A percentile compares a stretch with the other conserved stretches of the same genome.
phyloP scores from a whole-genome alignment of 768 basidiomycete genomes.

The Mycena rosella region DNA sequence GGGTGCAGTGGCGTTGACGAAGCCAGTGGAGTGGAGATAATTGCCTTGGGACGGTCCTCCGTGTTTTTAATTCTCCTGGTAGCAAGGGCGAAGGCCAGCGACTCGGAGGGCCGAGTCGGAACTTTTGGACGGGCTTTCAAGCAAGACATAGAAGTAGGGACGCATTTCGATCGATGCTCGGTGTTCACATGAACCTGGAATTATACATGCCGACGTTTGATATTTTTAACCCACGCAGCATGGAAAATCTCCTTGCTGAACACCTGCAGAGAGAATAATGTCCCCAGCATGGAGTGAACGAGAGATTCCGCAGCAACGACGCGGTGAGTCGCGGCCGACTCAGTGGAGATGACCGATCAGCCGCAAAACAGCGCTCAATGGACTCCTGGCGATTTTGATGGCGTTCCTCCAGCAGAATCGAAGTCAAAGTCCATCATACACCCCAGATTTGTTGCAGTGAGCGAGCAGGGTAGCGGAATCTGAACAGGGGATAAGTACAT shows the following conservation, averaged over 20 bases:
- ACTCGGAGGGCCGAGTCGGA: neutral
- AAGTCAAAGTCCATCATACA: too few species aligned
- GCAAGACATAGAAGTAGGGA: neutral
- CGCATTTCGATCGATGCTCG: neutral
- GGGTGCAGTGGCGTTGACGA: neutral
- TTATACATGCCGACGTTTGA: neutral
- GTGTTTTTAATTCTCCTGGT: neutral
- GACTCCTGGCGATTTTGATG: too few species aligned
- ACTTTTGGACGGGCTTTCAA: neutral
- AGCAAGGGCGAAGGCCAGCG: neutral
- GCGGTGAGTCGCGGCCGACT: too few species aligned
- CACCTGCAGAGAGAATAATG: conserved; percentile 9
- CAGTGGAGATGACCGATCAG: too few species aligned
- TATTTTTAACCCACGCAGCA: conserved; percentile 22
- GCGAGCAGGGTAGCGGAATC: neutral
- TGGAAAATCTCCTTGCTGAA: neutral
- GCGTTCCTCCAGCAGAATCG: too few species aligned
- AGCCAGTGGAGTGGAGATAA: neutral
- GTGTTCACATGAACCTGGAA: neutral
- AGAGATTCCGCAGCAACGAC: too few species aligned
- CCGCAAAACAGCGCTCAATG: too few species aligned
- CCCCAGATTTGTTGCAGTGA: too few species aligned
- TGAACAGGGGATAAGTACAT: neutral
- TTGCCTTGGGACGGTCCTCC: neutral
- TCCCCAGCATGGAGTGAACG: conserved; percentile 4